Base-by-base conservation (phyloP, 2,329 filamentous ascomycete species). In the Aspergillus piperis region DNA sequence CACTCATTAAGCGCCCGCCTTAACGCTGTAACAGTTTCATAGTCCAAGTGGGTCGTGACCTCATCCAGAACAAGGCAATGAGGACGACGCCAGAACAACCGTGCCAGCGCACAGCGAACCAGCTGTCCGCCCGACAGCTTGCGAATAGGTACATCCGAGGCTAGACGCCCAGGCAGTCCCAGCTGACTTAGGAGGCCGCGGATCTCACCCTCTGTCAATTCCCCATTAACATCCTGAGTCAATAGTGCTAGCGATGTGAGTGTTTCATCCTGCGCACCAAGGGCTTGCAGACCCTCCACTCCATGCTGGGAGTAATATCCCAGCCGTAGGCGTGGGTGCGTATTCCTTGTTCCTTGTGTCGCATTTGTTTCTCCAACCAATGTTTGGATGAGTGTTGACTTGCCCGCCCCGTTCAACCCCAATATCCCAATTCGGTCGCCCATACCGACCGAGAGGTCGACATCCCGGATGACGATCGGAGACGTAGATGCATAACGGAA, bases 41-140 rank as follows among this genome's bases (percentile, higher is more conserved):
- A 90, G 72, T 96, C 92, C 42, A 96, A 81, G 78, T 96, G 92
- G 1, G 91, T 94, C 6, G 91, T 95, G 23, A 92, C 88, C 73
- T 92, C 92, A 71, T 94, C 91, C 7, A 94, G 82, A 5, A 94
- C 82, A 2, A 94, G 81, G 59, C 90, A 83, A 65, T 93, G 90
- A 19, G 90, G 90, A 3, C 84, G 80, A 42, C 78, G 79, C 82
- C 87, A 88, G 38, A 94, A 77, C n/a, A 92, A 76, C 51, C 85
- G 83, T 1, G 89, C 89, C 53, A 94, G 78, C 62, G 88, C 87
- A 2, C 86, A 72, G n/a, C 84, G 80, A 4, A 86, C 89, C 21
- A 91, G 83, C 75, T 96, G 92, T 0, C 91, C 92, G 42, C 91
- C 91, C 0, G 90, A 94, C 0, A 96, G 81, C 70, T 88, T 85